Percentiles rank a stretch among this genome's conserved stretches.
These are phyloP conservation scores for Allomyces macrogynus DNA, from an alignment of 192 early-diverging fungal genomes.

Conservation along the genomic window DNA sequence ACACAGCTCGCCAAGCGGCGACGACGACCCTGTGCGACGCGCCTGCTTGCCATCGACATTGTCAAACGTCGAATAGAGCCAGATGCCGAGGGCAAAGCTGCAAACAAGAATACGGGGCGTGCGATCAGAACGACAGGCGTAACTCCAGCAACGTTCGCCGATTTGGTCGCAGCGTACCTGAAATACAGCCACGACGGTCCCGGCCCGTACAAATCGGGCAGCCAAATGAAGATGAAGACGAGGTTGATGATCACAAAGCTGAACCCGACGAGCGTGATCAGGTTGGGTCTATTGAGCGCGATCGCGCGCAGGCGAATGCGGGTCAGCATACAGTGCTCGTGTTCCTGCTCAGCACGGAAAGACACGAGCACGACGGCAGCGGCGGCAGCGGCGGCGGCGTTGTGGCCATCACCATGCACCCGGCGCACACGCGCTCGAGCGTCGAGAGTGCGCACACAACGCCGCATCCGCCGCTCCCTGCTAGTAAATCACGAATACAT, in stretches of 20 bases:
- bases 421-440: no score
- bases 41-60: constrained; percentile 77
- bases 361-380: no score
- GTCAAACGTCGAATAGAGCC: constrained; percentile 78
- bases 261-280: constrained; percentile 62
- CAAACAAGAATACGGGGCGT: constrained; percentile 8
- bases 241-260: constrained; percentile 56
- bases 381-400: no score
- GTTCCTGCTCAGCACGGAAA: no score
- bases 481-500: constrained; percentile 17
- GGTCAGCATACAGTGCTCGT: no score
- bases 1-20: constrained; percentile 57
- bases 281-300: constrained; percentile 34
- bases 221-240: constrained; percentile 40
- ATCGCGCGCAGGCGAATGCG: no score
- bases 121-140: not conserved
- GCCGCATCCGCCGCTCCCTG: no score
- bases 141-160: not conserved
- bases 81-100: constrained; percentile 56
- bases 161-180: constrained; percentile 13
- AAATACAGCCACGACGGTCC: constrained; percentile 50
- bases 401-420: no score
- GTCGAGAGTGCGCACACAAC: no score
- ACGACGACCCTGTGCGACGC: constrained; percentile 50
- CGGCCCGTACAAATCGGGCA: constrained; percentile 44